Evolutionary conservation across 108 stramenopile species (phyloP).

Genomic region (Stephanodiscus minutulus): DNA sequence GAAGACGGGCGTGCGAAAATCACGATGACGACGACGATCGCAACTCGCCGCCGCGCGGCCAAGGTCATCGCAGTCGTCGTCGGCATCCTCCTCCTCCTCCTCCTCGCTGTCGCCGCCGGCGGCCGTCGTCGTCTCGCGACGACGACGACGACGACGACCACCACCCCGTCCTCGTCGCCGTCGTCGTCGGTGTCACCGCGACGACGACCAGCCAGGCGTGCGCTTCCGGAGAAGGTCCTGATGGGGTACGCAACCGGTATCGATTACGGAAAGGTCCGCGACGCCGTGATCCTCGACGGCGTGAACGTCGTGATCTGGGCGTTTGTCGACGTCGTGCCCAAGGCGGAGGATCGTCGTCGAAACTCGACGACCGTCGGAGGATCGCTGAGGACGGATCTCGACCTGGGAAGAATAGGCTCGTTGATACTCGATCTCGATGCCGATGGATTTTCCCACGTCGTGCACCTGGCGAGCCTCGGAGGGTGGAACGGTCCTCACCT

Average conservation of each 20-base stretch:
- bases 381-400: background rate
- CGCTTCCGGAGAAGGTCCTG: background rate
- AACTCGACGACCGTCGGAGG: background rate
- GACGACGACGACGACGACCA: too few species aligned
- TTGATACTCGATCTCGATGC: background rate
- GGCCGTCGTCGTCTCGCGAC: background rate
- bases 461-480: background rate
- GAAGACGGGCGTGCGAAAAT: too few species aligned
- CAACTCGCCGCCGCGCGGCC: too few species aligned
- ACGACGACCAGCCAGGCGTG: background rate
- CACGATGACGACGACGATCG: too few species aligned
- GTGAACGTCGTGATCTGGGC: slow-evolving; percentile 2
- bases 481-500: slow-evolving; percentile 6
- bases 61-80: too few species aligned
- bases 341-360: background rate
- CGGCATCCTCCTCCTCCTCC: background rate
- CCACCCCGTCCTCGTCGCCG: background rate
- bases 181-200: background rate
- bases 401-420: background rate
- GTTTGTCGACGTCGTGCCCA: background rate
- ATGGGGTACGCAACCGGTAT: background rate
- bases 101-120: background rate
- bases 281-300: background rate
- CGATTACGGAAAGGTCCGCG: background rate
- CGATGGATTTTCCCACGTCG: background rate